These are phyloP conservation scores for Domatiomyces catenatus DNA, from an alignment of 2,329 filamentous ascomycete species.

Conservation along the genomic window DNA sequence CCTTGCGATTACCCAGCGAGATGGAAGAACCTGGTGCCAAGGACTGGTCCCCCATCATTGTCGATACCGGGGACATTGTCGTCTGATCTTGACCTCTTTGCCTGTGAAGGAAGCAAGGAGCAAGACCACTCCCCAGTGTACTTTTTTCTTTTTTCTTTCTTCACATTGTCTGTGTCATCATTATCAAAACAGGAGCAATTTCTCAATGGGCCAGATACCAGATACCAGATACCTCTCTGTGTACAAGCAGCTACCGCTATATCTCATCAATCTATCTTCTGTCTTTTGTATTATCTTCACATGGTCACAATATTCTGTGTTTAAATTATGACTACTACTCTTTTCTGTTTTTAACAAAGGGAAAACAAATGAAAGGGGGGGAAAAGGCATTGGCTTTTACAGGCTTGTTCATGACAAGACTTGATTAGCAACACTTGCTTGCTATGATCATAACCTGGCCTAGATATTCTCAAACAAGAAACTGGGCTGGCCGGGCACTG, in stretches of 20 bases:
- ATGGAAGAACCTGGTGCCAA: slow-evolving; percentile 46
- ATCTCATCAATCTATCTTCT: too few relatives aligned
- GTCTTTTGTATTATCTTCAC: too few relatives aligned
- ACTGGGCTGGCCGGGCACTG: slow-evolving; percentile 66
- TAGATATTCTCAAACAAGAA: slow-evolving; percentile 75
- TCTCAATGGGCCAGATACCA: too few relatives aligned
- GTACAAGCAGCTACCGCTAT: too few relatives aligned
- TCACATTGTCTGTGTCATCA: background rate
- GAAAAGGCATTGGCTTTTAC: too few relatives aligned
- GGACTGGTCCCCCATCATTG: slow-evolving; percentile 51
- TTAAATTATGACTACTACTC: too few relatives aligned
- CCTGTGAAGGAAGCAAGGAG: background rate
- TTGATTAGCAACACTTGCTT: background rate
- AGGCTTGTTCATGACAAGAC: background rate
- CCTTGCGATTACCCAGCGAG: slow-evolving; percentile 53
- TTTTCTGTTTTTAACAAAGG: too few relatives aligned
- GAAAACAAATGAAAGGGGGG: too few relatives aligned
- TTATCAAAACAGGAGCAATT: background rate
- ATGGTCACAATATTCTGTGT: too few relatives aligned
- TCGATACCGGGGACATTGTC: slow-evolving; percentile 58
- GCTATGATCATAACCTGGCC: background rate
- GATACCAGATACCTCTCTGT: too few relatives aligned
- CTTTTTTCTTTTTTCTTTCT: too few relatives aligned
- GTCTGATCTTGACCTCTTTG: background rate
- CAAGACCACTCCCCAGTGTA: background rate